Base-by-base conservation (phyloP, 805 yeast genomes). In the Candida oleophila region DNA sequence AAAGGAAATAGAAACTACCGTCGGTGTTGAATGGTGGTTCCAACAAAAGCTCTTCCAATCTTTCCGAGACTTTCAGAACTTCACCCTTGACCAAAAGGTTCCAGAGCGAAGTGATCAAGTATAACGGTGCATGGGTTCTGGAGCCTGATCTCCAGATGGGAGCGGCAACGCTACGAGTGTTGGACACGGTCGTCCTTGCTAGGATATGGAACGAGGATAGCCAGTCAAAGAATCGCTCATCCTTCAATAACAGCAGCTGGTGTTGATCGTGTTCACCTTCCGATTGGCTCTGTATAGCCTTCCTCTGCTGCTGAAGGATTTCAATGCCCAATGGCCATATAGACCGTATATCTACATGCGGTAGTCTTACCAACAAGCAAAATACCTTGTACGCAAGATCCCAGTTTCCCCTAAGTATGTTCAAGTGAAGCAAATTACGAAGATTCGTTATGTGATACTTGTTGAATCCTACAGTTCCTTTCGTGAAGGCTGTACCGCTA, bases 261-360 rank as follows among this genome's bases (percentile, higher is more conserved):
- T 7, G 30, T 11, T 7, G 30, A 5, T 7, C 5, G 11, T 25
- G 30, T 25, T 25, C 30, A 25, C 7, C 22, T 14, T 25, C 9
- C 4, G 22, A 3, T 11, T 16, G 36, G 4, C 18, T 9, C 14
- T 21, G 44, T 22, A 47, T 34, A 41, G 42, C 36, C 43, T 18
- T 33, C 46, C 41, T 19, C 49, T 48, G 42, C 51, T 53, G 42
- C 47, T 43, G n/a, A 85, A 56, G 28, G 3, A 85, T 78, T 49
- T 80, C 83, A 3, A 81, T 60, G 0, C 87, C 90, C 0, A 83
- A 33, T 0, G 85, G 78, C 91, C 91, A 86, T 9, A 84, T 56
- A 2, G 76, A 63, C 45, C 81, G 66, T 4, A 83, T 58, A 56
- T 85, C 88, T 9, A 79, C 70, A 1, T 60, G 60, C 1, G 77